Evolutionary conservation across 2,329 filamentous ascomycete genomes (phyloP).

Genomic region (Colletotrichum australisinense): DNA sequence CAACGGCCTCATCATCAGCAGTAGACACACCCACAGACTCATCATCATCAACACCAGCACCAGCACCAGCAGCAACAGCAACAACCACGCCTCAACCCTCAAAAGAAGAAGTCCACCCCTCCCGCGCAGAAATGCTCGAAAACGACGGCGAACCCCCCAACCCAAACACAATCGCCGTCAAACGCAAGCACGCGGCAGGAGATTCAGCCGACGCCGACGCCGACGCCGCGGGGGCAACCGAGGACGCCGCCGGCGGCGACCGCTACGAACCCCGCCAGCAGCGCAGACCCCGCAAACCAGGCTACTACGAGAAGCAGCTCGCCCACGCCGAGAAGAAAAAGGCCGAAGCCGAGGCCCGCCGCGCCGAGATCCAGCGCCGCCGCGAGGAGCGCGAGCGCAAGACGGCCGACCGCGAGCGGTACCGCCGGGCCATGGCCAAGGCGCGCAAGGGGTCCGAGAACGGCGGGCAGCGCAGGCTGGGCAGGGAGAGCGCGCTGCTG

Average conservation of each 20-base stretch:
- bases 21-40: slow-evolving; percentile 12
- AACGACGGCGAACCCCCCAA: slow-evolving; percentile 39
- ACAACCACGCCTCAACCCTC: slow-evolving; percentile 20
- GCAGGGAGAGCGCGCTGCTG: slow-evolving; percentile 81
- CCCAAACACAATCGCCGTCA: slow-evolving; percentile 35
- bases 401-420: slow-evolving; percentile 72
- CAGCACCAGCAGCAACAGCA: not conserved
- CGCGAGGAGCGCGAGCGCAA: slow-evolving; percentile 74
- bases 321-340: slow-evolving; percentile 56
- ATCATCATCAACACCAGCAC: slow-evolving; percentile 1
- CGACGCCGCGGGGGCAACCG: not conserved
- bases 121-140: slow-evolving; percentile 53
- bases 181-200: slow-evolving; percentile 37
- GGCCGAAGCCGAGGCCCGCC: slow-evolving; percentile 54
- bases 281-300: slow-evolving; percentile 51
- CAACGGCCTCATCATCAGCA: slow-evolving; percentile 2
- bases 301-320: slow-evolving; percentile 75
- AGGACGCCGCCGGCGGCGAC: slow-evolving; percentile 15
- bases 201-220: not conserved
- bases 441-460: slow-evolving; percentile 75
- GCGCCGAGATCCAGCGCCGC: slow-evolving; percentile 55
- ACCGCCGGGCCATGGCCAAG: slow-evolving; percentile 77
- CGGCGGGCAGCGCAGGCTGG: slow-evolving; percentile 79
- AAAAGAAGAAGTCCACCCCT: slow-evolving; percentile 50
- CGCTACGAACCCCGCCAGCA: slow-evolving; percentile 34